Conservation (phyloP, 345 rosid genomes). For the Litchi chinensis region DNA sequence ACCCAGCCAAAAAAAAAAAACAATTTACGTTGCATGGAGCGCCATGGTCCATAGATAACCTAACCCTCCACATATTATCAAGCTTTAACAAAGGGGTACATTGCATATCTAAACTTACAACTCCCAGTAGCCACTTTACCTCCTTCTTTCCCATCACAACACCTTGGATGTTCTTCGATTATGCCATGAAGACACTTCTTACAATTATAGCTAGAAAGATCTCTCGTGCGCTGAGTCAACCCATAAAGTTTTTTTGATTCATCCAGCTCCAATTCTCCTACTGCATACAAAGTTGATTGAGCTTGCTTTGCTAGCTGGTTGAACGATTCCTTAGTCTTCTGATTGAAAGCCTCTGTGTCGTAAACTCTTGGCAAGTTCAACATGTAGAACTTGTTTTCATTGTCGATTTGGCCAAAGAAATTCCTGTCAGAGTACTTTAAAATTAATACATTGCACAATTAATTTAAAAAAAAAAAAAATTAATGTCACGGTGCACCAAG, state of each 20-base stretch:
- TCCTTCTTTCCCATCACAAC: slow-evolving; percentile 69
- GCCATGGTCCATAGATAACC: no score
- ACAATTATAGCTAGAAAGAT: slow-evolving; percentile 45
- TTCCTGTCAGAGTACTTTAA: slow-evolving; percentile 37
- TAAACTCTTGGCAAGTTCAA: slow-evolving; percentile 31
- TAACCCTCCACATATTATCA: background rate
- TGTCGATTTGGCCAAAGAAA: slow-evolving; percentile 47
- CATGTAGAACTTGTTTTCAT: slow-evolving; percentile 39
- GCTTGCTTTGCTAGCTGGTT: slow-evolving; percentile 29
- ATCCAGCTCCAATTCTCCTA: slow-evolving; percentile 40
- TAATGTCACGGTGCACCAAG: no score
- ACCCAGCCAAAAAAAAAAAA: no score
- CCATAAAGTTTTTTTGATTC: slow-evolving; percentile 42
- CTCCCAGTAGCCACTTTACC: slow-evolving; percentile 60
- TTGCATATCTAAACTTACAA: slow-evolving; percentile 66
- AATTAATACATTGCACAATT: no score
- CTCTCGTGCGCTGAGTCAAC: slow-evolving; percentile 64
- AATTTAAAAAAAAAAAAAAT: no score
- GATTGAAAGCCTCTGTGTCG: slow-evolving; percentile 32
- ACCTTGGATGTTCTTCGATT: slow-evolving; percentile 51
- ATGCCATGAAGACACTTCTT: slow-evolving; percentile 53
- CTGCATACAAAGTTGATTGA: slow-evolving; percentile 33
- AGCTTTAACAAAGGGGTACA: slow-evolving; percentile 55
- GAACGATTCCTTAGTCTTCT: slow-evolving; percentile 45
- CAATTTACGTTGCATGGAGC: no score